These are phyloP conservation scores for Pichia gijzeniarum DNA, from an alignment of 805 yeast species.

Conservation along the genomic window DNA sequence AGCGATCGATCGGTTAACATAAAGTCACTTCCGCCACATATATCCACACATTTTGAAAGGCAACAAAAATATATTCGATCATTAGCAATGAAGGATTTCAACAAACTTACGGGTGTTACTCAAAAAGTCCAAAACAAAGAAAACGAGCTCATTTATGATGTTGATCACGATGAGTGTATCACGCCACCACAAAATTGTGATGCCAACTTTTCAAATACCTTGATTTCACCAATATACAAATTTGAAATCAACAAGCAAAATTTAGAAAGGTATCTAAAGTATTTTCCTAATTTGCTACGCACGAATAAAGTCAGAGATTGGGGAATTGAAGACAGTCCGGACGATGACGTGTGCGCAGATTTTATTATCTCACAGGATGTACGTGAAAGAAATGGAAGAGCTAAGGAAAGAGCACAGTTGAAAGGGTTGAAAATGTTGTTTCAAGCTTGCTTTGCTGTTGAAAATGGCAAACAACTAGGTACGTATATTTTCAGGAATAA, in stretches of 20 bases:
- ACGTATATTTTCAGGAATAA: constrained; percentile 41
- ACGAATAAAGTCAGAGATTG: constrained; percentile 25
- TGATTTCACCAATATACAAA: constrained; percentile 24
- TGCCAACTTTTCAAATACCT: constrained; percentile 18
- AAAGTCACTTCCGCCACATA: constrained; percentile 7
- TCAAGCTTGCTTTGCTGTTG: constrained; percentile 33
- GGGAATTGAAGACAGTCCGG: constrained; percentile 37
- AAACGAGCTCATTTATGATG: not conserved
- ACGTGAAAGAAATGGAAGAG: constrained; percentile 29
- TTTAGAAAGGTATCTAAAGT: constrained; percentile 8
- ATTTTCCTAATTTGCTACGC: constrained; percentile 13
- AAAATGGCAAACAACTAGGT: constrained; percentile 28
- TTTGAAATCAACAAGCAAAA: constrained; percentile 22
- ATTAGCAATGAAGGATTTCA: constrained; percentile 21
- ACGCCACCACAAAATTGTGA: constrained; percentile 24
- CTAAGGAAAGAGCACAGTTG: constrained; percentile 25
- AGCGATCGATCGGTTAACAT: constrained; percentile 3
- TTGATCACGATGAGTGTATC: constrained; percentile 1
- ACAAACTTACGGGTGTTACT: constrained; percentile 17
- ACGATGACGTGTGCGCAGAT: constrained; percentile 53
- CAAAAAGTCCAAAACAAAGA: not conserved
- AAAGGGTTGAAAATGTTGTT: constrained; percentile 40
- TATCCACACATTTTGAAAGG: constrained; percentile 19
- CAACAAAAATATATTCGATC: constrained; percentile 19
- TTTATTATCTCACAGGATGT: constrained; percentile 54